Evolutionary conservation across 495 filamentous ascomycete species (phyloP).

Genomic region (Aspergillus sparsus): DNA sequence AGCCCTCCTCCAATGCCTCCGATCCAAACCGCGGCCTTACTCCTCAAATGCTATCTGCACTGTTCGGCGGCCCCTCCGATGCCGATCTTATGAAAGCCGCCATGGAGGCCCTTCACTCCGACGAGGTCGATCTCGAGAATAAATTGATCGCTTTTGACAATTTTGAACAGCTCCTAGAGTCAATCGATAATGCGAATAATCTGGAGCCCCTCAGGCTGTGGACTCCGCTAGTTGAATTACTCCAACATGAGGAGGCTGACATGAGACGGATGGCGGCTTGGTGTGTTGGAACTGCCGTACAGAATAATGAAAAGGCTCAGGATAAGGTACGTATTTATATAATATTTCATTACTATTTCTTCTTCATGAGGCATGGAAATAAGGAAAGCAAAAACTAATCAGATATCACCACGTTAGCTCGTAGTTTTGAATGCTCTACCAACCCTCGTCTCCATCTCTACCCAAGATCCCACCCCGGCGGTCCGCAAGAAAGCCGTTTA

Average conservation of each 20-base stretch:
- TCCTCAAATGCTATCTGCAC: slow-evolving; percentile 63
- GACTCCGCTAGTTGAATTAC: slow-evolving; percentile 70
- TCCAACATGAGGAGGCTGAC: slow-evolving; percentile 67
- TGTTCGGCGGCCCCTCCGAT: slow-evolving; percentile 82
- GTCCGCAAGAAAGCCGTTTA: slow-evolving; percentile 87
- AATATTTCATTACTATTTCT: not conserved
- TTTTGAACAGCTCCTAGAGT: slow-evolving; percentile 89
- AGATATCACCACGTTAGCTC: slow-evolving; percentile 45
- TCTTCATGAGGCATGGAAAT: not conserved
- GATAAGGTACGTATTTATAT: slow-evolving; percentile 55
- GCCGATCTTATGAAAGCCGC: slow-evolving; percentile 85
- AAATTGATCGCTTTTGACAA: slow-evolving; percentile 92
- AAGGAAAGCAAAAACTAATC: not conserved
- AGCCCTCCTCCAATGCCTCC: slow-evolving; percentile 31
- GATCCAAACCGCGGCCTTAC: slow-evolving; percentile 52
- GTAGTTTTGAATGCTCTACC: slow-evolving; percentile 70
- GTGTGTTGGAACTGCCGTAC: slow-evolving; percentile 91
- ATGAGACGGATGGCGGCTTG: slow-evolving; percentile 82
- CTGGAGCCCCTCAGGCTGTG: slow-evolving; percentile 75
- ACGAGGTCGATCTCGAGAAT: slow-evolving; percentile 68
- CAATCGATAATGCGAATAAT: slow-evolving; percentile 94
- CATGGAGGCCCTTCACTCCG: slow-evolving; percentile 68
- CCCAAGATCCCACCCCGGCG: slow-evolving; percentile 56
- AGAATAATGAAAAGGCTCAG: slow-evolving; percentile 88
- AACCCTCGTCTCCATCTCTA: slow-evolving; percentile 64